Conservation (phyloP, 2,329 filamentous ascomycete species). For the Scopulariopsis brevicaulis region DNA sequence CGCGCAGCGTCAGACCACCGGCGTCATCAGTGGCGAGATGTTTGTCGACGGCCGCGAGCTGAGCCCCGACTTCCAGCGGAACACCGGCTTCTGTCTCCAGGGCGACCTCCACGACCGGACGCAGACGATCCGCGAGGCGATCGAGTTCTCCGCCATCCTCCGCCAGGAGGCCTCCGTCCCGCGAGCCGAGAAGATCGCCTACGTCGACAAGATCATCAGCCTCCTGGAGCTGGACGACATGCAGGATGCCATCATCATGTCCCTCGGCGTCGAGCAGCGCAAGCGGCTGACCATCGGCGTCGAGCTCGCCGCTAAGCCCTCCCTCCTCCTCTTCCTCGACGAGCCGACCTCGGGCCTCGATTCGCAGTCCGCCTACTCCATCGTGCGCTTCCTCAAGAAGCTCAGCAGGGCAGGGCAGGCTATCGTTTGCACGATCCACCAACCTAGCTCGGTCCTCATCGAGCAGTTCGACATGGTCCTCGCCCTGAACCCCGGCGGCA, state of each 20-base stretch:
- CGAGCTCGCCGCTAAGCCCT: constrained; percentile 70
- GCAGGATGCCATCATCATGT: constrained; percentile 63
- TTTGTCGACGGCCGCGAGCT: constrained; percentile 49
- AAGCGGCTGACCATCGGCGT: constrained; percentile 68
- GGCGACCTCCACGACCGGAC: constrained; percentile 76
- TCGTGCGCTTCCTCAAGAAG: constrained; percentile 59
- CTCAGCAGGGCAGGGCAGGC: constrained; percentile 57
- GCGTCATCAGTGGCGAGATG: constrained; percentile 36
- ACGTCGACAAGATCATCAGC: constrained; percentile 55
- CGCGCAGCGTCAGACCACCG: constrained; percentile 41
- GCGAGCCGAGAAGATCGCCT: constrained; percentile 43
- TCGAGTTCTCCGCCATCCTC: constrained; percentile 67
- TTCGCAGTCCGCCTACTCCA: constrained; percentile 64
- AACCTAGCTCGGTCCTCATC: constrained; percentile 71
- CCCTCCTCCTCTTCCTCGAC: constrained; percentile 64
- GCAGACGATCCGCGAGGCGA: constrained; percentile 68
- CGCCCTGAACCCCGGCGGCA: constrained; percentile 59
- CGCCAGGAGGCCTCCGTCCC: constrained; percentile 33
- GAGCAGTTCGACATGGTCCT: constrained; percentile 65
- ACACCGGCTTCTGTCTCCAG: constrained; percentile 73
- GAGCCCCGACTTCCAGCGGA: constrained; percentile 43
- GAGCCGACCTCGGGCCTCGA: constrained; percentile 79
- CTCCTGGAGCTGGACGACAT: constrained; percentile 65
- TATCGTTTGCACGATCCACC: constrained; percentile 51
- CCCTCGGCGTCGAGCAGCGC: constrained; percentile 79